phyloP scores from a whole-genome alignment of 345 rosid species.

The Arabis hirsuta region DNA sequence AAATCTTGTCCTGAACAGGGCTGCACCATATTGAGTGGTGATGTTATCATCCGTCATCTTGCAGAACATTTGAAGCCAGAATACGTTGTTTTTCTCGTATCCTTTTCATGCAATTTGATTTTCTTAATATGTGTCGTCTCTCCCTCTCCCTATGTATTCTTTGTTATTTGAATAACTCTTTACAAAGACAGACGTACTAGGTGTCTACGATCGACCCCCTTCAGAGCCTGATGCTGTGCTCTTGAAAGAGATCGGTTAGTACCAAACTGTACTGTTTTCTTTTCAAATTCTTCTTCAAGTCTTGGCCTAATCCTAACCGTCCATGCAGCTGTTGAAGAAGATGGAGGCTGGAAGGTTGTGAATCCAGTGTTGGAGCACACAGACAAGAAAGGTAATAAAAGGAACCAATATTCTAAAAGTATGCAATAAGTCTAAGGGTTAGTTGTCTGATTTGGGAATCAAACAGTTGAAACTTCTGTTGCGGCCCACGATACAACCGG shows the following conservation, averaged over 20 bases:
- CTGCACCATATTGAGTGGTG: constrained; percentile 94
- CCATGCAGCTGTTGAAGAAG: constrained; percentile 69
- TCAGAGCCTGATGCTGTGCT: constrained; percentile 73
- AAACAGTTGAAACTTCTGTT: constrained; percentile 74
- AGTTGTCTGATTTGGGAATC: constrained; percentile 6
- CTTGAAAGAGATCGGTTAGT: constrained; percentile 80
- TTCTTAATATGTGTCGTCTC: not conserved
- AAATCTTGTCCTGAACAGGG: constrained; percentile 54
- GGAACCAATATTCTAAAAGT: not conserved
- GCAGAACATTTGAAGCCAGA: constrained; percentile 78
- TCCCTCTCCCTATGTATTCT: not conserved
- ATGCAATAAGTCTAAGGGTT: not conserved
- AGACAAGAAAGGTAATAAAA: constrained; percentile 56
- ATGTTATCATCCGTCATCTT: constrained; percentile 86
- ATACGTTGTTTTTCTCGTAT: constrained; percentile 93
- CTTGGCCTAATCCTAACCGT: not conserved
- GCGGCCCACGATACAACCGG: constrained; percentile 96
- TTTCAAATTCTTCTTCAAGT: not conserved
- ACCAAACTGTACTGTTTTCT: not conserved
- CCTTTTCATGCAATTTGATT: constrained; percentile 43
- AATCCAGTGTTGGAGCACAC: constrained; percentile 53
- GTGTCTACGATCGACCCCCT: constrained; percentile 92
- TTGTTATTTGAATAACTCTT: constrained; percentile 51
- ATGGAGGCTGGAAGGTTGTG: constrained; percentile 78
- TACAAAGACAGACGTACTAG: constrained; percentile 80